Percentiles rank a stretch among this genome's conserved stretches.
Conservation (phyloP, 441 rosid species). For the Euphorbia celastroides region DNA sequence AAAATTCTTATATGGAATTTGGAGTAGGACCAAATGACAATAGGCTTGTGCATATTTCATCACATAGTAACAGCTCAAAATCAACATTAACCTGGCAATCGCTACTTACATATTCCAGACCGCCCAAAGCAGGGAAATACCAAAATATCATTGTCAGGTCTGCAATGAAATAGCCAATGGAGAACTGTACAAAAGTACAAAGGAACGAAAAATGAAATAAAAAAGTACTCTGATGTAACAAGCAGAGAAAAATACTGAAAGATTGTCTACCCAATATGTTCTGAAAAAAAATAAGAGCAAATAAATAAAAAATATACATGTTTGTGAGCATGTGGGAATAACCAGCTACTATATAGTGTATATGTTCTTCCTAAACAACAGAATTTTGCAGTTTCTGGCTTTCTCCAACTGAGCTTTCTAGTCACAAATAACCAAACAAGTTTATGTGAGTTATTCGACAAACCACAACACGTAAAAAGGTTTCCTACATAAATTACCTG, state of each 20-base stretch:
- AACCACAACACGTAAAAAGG: background rate
- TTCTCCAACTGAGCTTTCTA: background rate
- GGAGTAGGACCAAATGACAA: background rate
- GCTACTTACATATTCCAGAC: slow-evolving; percentile 68
- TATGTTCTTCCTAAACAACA: background rate
- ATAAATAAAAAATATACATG: too few relatives aligned
- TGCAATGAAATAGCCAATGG: slow-evolving; percentile 69
- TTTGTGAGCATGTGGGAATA: background rate
- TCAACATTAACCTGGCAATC: background rate
- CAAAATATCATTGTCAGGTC: slow-evolving; percentile 74
- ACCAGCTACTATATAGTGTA: background rate
- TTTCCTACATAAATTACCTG: background rate
- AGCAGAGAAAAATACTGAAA: background rate
- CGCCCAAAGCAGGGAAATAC: slow-evolving; percentile 70
- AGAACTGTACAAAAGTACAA: slow-evolving; percentile 36
- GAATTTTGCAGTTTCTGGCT: background rate
- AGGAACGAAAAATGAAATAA: background rate
- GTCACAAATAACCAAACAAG: background rate
- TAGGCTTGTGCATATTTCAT: background rate
- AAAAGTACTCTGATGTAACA: background rate
- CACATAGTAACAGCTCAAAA: background rate
- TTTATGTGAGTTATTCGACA: background rate
- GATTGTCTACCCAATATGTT: background rate
- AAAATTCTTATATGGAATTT: background rate
- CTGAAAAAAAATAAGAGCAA: background rate